Evolutionary conservation across 306 rosid genomes (phyloP).

Genomic region (Lagenaria siceraria): DNA sequence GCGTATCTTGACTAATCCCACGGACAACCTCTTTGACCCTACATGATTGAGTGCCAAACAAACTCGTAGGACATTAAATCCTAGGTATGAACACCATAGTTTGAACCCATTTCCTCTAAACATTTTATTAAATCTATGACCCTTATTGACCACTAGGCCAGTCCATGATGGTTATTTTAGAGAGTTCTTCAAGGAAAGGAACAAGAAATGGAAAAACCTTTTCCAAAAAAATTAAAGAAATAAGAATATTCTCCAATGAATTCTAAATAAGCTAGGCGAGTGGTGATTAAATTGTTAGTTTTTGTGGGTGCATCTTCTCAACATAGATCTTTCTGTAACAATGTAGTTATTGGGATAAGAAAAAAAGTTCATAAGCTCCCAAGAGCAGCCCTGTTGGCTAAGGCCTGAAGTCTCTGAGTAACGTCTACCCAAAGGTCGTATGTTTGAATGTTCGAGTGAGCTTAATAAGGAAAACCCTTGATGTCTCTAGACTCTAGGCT

Average conservation of each 20-base stretch:
- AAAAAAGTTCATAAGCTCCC: neutral
- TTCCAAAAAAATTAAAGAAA: neutral
- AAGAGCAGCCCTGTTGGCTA: neutral
- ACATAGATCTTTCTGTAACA: neutral
- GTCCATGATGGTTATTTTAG: neutral
- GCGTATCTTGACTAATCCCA: too few relatives aligned
- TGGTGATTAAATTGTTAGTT: neutral
- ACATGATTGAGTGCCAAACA: too few relatives aligned
- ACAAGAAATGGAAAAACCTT: neutral
- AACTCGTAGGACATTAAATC: too few relatives aligned
- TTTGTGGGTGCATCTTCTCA: neutral
- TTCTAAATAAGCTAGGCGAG: neutral
- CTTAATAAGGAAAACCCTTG: neutral
- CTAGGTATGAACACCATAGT: too few relatives aligned
- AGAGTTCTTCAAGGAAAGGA: neutral
- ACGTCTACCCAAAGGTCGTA: neutral
- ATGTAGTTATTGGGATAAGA: neutral
- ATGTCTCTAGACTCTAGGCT: neutral
- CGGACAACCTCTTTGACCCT: too few relatives aligned
- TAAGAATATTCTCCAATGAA: neutral
- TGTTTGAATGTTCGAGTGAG: neutral
- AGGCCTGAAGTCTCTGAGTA: neutral
- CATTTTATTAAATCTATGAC: too few relatives aligned
- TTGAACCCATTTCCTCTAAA: too few relatives aligned
- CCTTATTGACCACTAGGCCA: too few relatives aligned